phyloP scores from a whole-genome alignment of 2,329 filamentous ascomycete genomes.

The Amesomyces nigricolor region DNA sequence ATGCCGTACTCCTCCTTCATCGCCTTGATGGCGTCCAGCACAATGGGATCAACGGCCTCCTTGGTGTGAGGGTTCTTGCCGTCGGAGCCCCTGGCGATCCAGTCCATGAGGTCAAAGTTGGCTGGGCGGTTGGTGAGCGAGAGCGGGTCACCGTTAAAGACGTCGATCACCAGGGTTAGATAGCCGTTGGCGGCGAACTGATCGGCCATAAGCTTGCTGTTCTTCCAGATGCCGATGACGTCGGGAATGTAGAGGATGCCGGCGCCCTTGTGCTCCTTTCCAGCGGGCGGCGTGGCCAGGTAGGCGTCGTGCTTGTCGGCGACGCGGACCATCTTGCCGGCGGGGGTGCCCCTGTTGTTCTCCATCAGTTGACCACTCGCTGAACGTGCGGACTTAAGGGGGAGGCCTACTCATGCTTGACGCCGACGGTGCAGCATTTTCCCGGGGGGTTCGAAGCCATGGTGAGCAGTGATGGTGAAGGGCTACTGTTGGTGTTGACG shows the following conservation, averaged over 20 bases:
- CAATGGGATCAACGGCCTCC: constrained; percentile 42
- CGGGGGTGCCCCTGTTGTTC: constrained; percentile 40
- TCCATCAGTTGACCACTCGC: neutral
- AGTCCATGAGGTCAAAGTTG: constrained; percentile 39
- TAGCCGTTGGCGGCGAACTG: constrained; percentile 70
- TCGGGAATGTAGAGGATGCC: constrained; percentile 46
- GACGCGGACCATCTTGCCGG: constrained; percentile 43
- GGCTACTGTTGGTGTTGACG: too few species aligned
- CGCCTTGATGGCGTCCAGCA: constrained; percentile 49
- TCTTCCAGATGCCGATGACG: constrained; percentile 50
- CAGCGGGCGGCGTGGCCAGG: constrained; percentile 42
- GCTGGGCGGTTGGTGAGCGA: constrained; percentile 42
- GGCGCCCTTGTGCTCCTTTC: constrained; percentile 36
- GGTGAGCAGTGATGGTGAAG: constrained; percentile 5
- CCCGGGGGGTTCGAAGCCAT: constrained; percentile 52
- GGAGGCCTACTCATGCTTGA: constrained; percentile 48
- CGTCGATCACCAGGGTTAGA: constrained; percentile 61
- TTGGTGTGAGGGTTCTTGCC: constrained; percentile 47
- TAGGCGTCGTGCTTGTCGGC: constrained; percentile 44
- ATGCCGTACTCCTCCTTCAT: constrained; percentile 50
- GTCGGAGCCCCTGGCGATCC: constrained; percentile 39
- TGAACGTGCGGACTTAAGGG: neutral
- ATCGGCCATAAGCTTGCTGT: constrained; percentile 64
- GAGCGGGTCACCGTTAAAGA: constrained; percentile 63
- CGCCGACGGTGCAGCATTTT: constrained; percentile 47